Base-by-base conservation (phyloP, 352 stramenopile species). In the Aphanomyces cochlioides region DNA sequence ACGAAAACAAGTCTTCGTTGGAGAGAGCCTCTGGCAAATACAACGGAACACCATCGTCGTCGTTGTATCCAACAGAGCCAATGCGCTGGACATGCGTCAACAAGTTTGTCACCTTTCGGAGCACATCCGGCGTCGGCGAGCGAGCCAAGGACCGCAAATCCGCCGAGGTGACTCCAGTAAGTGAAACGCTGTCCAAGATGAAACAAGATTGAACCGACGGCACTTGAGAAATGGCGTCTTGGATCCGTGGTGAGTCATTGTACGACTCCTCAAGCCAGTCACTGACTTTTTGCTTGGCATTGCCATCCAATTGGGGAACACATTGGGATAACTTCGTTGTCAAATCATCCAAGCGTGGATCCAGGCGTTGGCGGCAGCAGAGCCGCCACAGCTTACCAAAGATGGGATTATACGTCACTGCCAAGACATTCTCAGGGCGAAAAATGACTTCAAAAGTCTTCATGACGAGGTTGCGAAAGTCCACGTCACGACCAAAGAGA, bases 311-410 rank as follows among this genome's bases (percentile, higher is more conserved):
- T 13, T 17, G 28, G 17, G 63, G 63, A 6, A 61, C 37, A 17
- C 63, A 69, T 40, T 41, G 8, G 37, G 63, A 61, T 15, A 69
- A 47, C 6, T 61, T 13, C 15, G 63, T 40, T 17, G 63, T 57
- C 17, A 69, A 40, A 4, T 41, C 37, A 17, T 69, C 19, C 5
- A 69, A 28, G 3, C 63, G 63, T 12, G 13, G 19, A 40, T 69
- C 63, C 19, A 69, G 37, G 6, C 63, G 63, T 3, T 47, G 63
- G 3, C 63, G 13, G 21, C 63, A 61, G 19, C 34, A 37, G 1
- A 69, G 63, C 2, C 63, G 63, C 63, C 63, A 69, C 21, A 69
- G 43, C 37, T 69, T 69, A 3, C 63, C 63, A 37, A 69, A 47
- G 6, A 69, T 43, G 15, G 63, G 63, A 47, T 69, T 69, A 47